Evolutionary conservation across 495 filamentous ascomycete genomes (phyloP), one percentile per base, ranked within the genome.

Genomic region (Lasiosphaeria hispida): DNA sequence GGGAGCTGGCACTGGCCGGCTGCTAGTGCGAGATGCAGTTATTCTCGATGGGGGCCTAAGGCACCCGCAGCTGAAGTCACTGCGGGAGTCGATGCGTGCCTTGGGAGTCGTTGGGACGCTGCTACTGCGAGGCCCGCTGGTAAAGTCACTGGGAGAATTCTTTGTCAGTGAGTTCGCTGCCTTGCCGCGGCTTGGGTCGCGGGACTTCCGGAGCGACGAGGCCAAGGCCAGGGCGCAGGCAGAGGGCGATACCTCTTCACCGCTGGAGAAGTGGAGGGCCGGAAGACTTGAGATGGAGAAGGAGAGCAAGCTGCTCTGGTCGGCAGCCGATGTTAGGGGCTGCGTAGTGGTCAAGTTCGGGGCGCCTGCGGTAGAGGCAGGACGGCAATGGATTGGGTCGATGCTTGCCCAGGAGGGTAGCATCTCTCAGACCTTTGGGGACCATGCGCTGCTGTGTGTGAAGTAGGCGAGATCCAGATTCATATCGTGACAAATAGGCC

Each of bases 281-380:
- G 58, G 45, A 13, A 72, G 82, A 44, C 68, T 81, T 7, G 53
- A 66, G 54, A 71, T 80, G 66, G 88, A 87, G 70, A 77, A 74
- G 58, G 69, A 72, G 17, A 77, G 83, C 53, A 78, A 80, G 49
- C 67, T 93, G 7, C 77, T 95, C 0, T 98, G 92, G 91, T 96
- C 91, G 17, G 92, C 90, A 13, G 88, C 92, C 18, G 81, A 80
- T 36, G 84, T 96, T 30, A 81, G 92, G 7, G 91, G 90, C 1
- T 96, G 90, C 62, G 85, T 92, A 8, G 78, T 97, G 17, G 87
- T 97, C 19, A 98, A 97, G 74, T 94, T 97, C 67, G 80, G 81
- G 10, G 72, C 81, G 8, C 70, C 73, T 18, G 76, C 69, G 8
- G 77, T 83, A 13, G 80, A 84, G 64, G 77, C 69, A 34, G 78